Evolutionary conservation across 1,284 basidiomycete genomes (phyloP).

Genomic region (Heimioporus punctisporus): DNA sequence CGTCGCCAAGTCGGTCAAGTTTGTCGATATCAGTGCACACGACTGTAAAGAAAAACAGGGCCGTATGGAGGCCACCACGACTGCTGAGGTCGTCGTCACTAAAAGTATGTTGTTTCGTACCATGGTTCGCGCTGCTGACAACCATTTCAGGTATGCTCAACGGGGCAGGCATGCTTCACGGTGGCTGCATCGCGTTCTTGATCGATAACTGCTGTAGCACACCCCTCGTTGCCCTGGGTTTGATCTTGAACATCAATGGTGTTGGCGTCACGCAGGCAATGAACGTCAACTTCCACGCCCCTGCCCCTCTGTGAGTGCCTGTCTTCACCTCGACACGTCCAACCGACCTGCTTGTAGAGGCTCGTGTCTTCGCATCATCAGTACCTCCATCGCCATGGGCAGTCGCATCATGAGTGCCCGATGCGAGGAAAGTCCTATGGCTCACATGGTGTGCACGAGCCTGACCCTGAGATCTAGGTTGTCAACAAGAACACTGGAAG

Average conservation of each 20-base stretch:
- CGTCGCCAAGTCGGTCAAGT: slow-evolving; percentile 58
- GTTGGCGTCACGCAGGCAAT: slow-evolving; percentile 73
- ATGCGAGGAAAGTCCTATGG: slow-evolving; percentile 61
- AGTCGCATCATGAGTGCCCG: slow-evolving; percentile 66
- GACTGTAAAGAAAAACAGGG: slow-evolving; percentile 46
- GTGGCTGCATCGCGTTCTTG: slow-evolving; percentile 69
- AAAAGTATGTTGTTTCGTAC: slow-evolving; percentile 43
- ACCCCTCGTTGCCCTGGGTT: slow-evolving; percentile 63
- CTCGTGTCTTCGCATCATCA: slow-evolving; percentile 55
- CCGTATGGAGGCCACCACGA: slow-evolving; percentile 55
- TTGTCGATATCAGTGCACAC: slow-evolving; percentile 57
- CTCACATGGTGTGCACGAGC: too few relatives aligned
- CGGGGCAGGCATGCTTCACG: slow-evolving; percentile 72
- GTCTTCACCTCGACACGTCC: slow-evolving; percentile 1
- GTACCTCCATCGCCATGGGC: slow-evolving; percentile 66
- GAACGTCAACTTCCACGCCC: slow-evolving; percentile 68
- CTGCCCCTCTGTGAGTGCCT: slow-evolving; percentile 55
- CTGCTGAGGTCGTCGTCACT: slow-evolving; percentile 60
- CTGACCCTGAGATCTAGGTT: slow-evolving; percentile 42
- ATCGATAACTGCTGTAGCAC: slow-evolving; percentile 73
- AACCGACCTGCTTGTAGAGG: slow-evolving; percentile 37
- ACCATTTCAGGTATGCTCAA: slow-evolving; percentile 69
- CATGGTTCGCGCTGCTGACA: too few relatives aligned
- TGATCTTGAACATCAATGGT: slow-evolving; percentile 61
- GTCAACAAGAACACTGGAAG: slow-evolving; percentile 55